Base-by-base conservation (phyloP, 2,329 filamentous ascomycete genomes). In the Ambrosiella xylebori region DNA sequence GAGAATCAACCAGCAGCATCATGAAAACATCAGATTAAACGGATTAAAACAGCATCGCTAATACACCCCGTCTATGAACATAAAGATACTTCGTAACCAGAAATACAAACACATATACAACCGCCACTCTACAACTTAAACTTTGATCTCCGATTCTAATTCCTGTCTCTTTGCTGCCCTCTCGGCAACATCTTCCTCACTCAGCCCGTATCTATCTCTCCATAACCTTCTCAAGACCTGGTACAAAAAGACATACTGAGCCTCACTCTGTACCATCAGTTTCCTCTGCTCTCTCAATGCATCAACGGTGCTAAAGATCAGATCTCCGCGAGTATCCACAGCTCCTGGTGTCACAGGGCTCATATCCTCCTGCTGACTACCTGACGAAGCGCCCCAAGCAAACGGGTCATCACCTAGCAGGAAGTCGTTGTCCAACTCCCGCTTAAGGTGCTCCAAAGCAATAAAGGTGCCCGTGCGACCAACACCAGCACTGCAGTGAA, bases 381-480 rank as follows among this genome's bases (percentile, higher is more conserved):
- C 17, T 36, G 35, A 19, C 41, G 44, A 9, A 1, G 45, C 27
- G 7, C 7, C 35, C 55, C 35, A 40, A 27, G 15, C 38, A 36
- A 40, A 50, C 53, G 67, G 63, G n/a, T 55, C 54, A 11, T 64
- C 61, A 27, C 72, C 67, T 62, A 79, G 73, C 54, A 95, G 71
- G 19, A 82, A 76, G 54, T 89, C 91, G 5, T 82, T 78, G 35
- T 87, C 82, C 8, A 97, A 76, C 69, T 96, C 88, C 40, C 83
- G 78, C 62, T 95, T 76, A 35, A 98, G 79, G 69, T 94, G 88
- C 70, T 97, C 93, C n/a, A 98, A 78, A 1, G 88, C 86, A 65
- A 98, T 95, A 67, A 97, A 98, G 0, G 93, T 97, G 39, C 93
- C 93, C 7, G 87, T 95, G 58, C 93, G 82, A 11, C 93, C 93